phyloP scores from a whole-genome alignment of 1,284 basidiomycete species.

The Ceratorhiza oryzae-sativae region DNA sequence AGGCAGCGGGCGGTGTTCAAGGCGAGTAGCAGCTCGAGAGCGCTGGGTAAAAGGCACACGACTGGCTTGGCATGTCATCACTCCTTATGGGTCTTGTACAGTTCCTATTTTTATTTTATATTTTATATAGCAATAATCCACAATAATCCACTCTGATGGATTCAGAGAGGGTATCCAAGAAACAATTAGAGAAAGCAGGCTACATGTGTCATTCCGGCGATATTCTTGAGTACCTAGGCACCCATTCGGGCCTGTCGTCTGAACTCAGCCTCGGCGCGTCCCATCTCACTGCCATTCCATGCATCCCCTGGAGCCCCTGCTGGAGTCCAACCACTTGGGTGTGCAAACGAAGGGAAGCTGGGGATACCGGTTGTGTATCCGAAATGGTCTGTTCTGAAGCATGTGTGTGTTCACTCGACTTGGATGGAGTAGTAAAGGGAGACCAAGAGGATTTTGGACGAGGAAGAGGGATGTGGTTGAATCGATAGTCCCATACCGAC shows the following conservation, averaged over 20 bases:
- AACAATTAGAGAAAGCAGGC: too few relatives aligned
- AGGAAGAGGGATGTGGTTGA: conserved; percentile 39
- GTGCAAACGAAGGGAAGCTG: conserved; percentile 28
- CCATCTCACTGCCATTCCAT: conserved; percentile 11
- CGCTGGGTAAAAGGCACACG: conserved; percentile 1
- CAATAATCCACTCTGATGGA: not conserved
- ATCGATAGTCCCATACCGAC: conserved; percentile 37
- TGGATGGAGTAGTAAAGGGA: not conserved
- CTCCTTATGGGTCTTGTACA: not conserved
- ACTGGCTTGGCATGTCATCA: conserved; percentile 5
- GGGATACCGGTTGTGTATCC: not conserved
- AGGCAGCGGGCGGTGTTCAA: conserved; percentile 17
- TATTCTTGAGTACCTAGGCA: not conserved
- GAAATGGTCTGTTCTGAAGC: not conserved
- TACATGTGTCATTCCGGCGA: too few relatives aligned
- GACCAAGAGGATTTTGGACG: conserved; percentile 36
- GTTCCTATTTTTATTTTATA: not conserved
- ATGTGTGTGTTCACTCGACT: not conserved
- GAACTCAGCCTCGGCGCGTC: conserved; percentile 9
- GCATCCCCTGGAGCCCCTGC: conserved; percentile 32
- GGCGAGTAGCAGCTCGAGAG: conserved; percentile 1
- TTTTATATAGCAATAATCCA: not conserved
- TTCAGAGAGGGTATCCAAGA: not conserved
- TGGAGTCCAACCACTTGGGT: conserved; percentile 6
- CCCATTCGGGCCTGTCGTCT: conserved; percentile 7